Percentiles rank a stretch among this genome's conserved stretches.
Conservation (phyloP, 768 basidiomycete genomes). For the Coprinopsis strossmayeri region DNA sequence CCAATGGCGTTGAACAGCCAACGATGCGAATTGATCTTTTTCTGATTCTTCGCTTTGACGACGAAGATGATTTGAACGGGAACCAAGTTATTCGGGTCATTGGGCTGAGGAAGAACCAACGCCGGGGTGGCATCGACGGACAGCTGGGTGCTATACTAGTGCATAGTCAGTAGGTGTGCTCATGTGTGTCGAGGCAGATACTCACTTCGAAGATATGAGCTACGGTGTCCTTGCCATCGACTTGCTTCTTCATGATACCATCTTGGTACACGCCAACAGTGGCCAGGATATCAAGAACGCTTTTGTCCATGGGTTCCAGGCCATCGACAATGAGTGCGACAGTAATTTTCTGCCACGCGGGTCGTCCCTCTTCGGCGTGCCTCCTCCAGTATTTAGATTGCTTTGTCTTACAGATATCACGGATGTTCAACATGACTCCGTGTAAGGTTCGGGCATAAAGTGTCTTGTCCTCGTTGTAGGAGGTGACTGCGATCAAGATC, state of each 20-base stretch:
- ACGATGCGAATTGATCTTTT: slow-evolving; percentile 93
- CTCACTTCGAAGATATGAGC: slow-evolving; percentile 92
- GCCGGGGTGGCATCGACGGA: slow-evolving; percentile 89
- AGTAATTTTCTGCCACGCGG: slow-evolving; percentile 87
- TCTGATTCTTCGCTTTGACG: slow-evolving; percentile 90
- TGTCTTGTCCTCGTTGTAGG: slow-evolving; percentile 89
- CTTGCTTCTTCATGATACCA: slow-evolving; percentile 90
- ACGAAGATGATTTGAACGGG: slow-evolving; percentile 90
- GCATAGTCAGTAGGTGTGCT: too few relatives aligned
- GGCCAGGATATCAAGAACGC: slow-evolving; percentile 80
- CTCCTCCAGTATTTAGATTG: slow-evolving; percentile 89
- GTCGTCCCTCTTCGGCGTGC: slow-evolving; percentile 75
- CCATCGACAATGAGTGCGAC: slow-evolving; percentile 92
- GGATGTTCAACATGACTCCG: slow-evolving; percentile 95
- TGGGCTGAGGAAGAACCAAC: slow-evolving; percentile 82
- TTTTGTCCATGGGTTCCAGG: slow-evolving; percentile 93
- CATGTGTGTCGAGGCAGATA: slow-evolving; percentile 1
- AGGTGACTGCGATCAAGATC: slow-evolving; percentile 89
- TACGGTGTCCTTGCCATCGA: slow-evolving; percentile 82
- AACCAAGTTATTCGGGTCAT: slow-evolving; percentile 88
- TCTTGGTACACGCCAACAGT: slow-evolving; percentile 93
- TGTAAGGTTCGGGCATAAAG: slow-evolving; percentile 90
- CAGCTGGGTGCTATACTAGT: slow-evolving; percentile 91
- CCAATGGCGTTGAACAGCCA: slow-evolving; percentile 97
- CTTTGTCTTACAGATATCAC: slow-evolving; percentile 95